Base-by-base conservation (phyloP, 2,329 filamentous ascomycete genomes). In the Calonectria pseudoreteaudii region DNA sequence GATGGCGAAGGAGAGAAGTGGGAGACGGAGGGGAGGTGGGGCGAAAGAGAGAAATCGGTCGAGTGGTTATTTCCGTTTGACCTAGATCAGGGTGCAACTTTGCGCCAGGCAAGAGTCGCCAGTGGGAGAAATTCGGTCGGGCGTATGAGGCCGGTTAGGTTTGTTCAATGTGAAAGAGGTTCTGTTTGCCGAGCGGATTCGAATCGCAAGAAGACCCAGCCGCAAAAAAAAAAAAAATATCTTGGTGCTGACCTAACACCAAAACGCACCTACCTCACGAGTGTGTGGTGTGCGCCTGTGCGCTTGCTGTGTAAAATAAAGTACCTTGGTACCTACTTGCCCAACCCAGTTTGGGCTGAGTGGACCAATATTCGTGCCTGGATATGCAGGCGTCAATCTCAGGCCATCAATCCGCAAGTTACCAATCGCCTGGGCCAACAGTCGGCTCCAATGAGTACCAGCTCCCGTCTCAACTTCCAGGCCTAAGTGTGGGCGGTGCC, bases 91-190 rank as follows among this genome's bases (percentile, higher is more conserved):
- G n/a, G 60, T 74, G 71, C 76, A 79, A 83, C 80, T 82, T 84
- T 86, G 85, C 84, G 76, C 85, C 85, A 85, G 84, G 84, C 84
- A 86, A 85, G 80, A 79, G 69, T 78, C 65, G 71, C 73, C 71
- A 30, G 47, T 56, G 66, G 58, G 73, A 74, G 62, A 44, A 58
- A 53, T 64, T 72, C 58, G 69, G 7, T 69, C 75, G 73, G 58
- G 74, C 44, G 44, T 76, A 66, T 68, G 68, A 73, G 73, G 56
- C 34, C 56, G 56, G 72, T 71, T 73, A 47, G 31, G 68, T 70
- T 75, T 72, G 74, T 77, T 75, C 66, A 70, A 71, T 66, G 56
- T 36, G 11, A 8, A 38, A 38, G 56, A 60, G 13, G 20, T 47
- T 38, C n/a, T 36, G 34, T 38, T 38, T 60, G 34, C 31, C 38